Evolutionary conservation across 345 rosid genomes (phyloP).

Genomic region (Brassica incana): DNA sequence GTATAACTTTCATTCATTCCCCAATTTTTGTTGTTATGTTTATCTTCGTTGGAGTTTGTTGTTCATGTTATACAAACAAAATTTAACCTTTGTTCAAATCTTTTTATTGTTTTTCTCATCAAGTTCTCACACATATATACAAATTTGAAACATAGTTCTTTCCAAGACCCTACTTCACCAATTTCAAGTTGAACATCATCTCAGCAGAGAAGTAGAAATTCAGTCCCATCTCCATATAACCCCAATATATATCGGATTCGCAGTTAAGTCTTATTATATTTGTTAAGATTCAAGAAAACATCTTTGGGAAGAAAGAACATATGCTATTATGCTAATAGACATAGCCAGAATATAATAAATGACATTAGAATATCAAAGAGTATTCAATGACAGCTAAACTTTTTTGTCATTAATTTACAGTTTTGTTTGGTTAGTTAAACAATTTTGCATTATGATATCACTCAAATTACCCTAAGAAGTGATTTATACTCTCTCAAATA

Average conservation of each 20-base stretch:
- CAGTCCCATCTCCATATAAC: slow-evolving; percentile 88
- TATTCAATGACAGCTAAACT: not conserved
- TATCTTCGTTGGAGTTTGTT: not conserved
- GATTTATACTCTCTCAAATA: too few relatives aligned
- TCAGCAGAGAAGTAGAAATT: slow-evolving; percentile 89
- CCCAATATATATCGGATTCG: slow-evolving; percentile 80
- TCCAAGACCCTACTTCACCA: slow-evolving; percentile 88
- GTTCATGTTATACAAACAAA: not conserved
- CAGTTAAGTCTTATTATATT: slow-evolving; percentile 62
- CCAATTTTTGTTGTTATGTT: too few relatives aligned
- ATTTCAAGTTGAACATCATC: slow-evolving; percentile 94
- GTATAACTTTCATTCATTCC: not conserved
- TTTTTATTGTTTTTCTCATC: not conserved
- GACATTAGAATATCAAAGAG: not conserved
- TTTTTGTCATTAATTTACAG: not conserved
- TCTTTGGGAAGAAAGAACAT: not conserved
- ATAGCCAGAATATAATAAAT: not conserved
- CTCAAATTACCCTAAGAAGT: too few relatives aligned
- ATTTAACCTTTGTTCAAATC: not conserved
- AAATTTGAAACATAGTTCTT: slow-evolving; percentile 59
- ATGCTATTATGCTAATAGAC: not conserved
- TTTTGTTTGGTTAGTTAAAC: not conserved
- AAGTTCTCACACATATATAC: not conserved
- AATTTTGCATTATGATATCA: not conserved
- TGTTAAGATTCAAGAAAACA: not conserved